Evolutionary conservation across 2,329 filamentous ascomycete species (phyloP), one percentile per base, ranked within the genome.

Genomic region (Ophiosphaerella narmari): DNA sequence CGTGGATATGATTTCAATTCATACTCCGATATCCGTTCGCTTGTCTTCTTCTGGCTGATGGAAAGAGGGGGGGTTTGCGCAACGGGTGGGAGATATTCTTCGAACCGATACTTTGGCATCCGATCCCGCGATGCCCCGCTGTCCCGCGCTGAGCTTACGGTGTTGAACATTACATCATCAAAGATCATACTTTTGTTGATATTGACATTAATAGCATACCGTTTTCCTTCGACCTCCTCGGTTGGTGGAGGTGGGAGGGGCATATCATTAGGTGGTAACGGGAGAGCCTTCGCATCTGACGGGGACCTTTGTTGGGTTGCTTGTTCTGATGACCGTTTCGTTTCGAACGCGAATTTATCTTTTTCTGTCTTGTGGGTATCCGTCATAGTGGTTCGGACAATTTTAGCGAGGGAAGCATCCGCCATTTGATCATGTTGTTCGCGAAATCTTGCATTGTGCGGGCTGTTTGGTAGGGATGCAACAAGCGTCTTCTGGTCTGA

Each of bases 161-260:
- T 54, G n/a, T 53, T 54, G 42, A 60, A 61, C 52, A 58, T 56
- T 16, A 59, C 49, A 21, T 66, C 61, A 24, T 66, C 63, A 26
- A 66, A 63, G 2, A 66, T 62, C 57, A 63, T 66, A 50, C 63
- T 66, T 45, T 66, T 66, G 41, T 64, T 63, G 43, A 66, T 66
- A 26, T 57, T 66, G 35, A 66, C 63, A 9, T 66, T 66, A 24
- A 66, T 49, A 3, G 63, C 59, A 40, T 64, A 65, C 12, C 50
- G 46, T 39, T 47, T 59, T 11, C 11, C 26, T 29, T 29, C 26
- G 7, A 8, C 3, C 21, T 60, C 43, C 37, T 60, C 53, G 6
- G 45, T 41, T n/a, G 62, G 62, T 16, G 55, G 48, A 12, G 48
- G 43, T 3, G 60, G 57, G 21, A 65, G 54, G 9, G 57, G 52